Percentiles rank a stretch among this genome's conserved stretches.
These are phyloP conservation scores for Trichophyton rubrum DNA, from an alignment of 2,329 filamentous ascomycete species.

Conservation along the genomic window DNA sequence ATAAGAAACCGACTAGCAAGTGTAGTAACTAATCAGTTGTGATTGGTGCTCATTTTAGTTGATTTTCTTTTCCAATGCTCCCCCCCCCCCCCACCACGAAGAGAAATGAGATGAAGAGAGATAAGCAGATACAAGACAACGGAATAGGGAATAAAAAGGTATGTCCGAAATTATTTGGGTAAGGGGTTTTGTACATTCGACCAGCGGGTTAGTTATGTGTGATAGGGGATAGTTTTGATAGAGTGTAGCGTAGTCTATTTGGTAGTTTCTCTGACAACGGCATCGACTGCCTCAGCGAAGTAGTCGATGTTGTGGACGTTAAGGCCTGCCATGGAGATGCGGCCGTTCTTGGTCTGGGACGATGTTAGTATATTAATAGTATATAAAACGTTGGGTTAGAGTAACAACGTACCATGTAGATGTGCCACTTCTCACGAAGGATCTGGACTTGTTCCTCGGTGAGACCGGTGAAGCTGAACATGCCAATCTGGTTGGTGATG, in stretches of 20 bases:
- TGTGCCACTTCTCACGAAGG: slow-evolving; percentile 37
- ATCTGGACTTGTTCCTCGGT: slow-evolving; percentile 36
- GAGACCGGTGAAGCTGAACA: slow-evolving; percentile 75
- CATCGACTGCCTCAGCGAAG: slow-evolving; percentile 78
- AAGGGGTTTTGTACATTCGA: background rate
- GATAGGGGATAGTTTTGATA: background rate
- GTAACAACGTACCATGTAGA: slow-evolving; percentile 34
- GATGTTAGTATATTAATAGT: slow-evolving; percentile 1
- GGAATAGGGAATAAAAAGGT: background rate
- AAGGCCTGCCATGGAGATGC: slow-evolving; percentile 96
- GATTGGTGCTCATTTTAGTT: background rate
- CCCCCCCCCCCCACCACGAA: too few species aligned
- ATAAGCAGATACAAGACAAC: background rate
- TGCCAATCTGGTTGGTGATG: slow-evolving; percentile 97
- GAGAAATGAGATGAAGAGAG: background rate
- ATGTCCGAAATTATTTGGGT: background rate
- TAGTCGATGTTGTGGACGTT: slow-evolving; percentile 89
- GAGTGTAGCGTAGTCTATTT: background rate
- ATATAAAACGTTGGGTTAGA: background rate
- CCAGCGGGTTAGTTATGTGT: background rate
- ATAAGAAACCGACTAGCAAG: background rate
- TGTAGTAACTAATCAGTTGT: background rate
- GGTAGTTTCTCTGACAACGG: slow-evolving; percentile 49
- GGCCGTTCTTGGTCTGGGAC: slow-evolving; percentile 76
- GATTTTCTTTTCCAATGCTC: background rate